These are phyloP conservation scores for Kalanchoe fedtschenkoi DNA, from an alignment of 164 flowering plant species.

Conservation along the genomic window DNA sequence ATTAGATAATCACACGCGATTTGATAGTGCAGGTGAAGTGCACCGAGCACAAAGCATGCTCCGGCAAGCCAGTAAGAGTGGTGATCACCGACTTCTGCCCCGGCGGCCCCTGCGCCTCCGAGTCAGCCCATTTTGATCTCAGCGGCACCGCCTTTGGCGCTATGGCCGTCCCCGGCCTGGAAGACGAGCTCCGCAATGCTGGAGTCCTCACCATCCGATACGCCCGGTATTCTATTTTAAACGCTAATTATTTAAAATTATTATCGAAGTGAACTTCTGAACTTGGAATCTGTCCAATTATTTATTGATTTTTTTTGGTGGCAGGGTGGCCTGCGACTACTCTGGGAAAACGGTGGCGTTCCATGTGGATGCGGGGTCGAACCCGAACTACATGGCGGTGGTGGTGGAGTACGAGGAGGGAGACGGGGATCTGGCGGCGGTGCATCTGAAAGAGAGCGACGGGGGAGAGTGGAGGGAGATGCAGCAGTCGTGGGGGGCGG, in stretches of 20 bases:
- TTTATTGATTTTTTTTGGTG: neutral
- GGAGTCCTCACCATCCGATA: conserved; percentile 17
- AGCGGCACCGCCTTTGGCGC: conserved; percentile 17
- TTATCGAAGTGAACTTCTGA: neutral
- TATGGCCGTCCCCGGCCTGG: conserved; percentile 17
- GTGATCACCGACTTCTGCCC: conserved; percentile 27
- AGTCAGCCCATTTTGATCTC: conserved; percentile 24
- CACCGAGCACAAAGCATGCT: conserved; percentile 18
- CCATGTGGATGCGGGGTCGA: conserved; percentile 49
- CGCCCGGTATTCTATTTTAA: too few species aligned
- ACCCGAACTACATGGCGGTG: conserved; percentile 35
- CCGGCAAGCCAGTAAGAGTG: conserved; percentile 21
- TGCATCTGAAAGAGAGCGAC: conserved; percentile 22
- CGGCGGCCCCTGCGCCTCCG: conserved; percentile 20
- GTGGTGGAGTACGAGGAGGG: conserved; percentile 41
- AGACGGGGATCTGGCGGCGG: conserved; percentile 43
- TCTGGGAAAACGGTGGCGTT: conserved; percentile 30
- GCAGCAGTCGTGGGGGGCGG: conserved; percentile 67
- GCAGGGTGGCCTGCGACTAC: conserved; percentile 46
- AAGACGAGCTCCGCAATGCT: conserved; percentile 17
- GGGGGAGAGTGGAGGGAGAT: conserved; percentile 25
- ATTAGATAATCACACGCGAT: too few species aligned
- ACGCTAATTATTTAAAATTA: too few species aligned
- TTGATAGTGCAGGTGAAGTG: conserved; percentile 20
- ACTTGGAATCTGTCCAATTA: neutral